Evolutionary conservation across 192 early-diverging fungal genomes (phyloP), one percentile per base, ranked within the genome.

Genomic region (Glomus cerebriforme): DNA sequence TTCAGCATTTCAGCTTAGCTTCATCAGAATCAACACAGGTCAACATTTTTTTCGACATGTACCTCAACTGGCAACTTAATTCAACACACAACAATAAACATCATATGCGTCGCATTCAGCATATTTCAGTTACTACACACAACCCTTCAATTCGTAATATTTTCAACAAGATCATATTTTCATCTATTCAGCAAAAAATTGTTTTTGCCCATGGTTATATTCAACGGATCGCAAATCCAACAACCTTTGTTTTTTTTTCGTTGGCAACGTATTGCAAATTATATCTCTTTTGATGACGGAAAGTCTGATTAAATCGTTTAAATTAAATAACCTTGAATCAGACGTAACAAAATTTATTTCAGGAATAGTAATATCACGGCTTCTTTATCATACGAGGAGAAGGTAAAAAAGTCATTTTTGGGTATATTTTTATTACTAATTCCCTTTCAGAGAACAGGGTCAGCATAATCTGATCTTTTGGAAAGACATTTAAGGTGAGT

Each of bases 51-150:
- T 66, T 77, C 75, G 75, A 64, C 63, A 32, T 77, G 75, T 77
- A 77, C 75, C 27, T 65, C 75, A 65, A 32, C 75, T 77, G 37
- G 35, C 75, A 75, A 75, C 74, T 75, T 62, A 43, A 62, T 24
- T 75, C 74, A 75, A 32, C 74, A 62, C 17, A 60, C 59, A 75
- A 75, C 59, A 75, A 75, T 73, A 73, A 73, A 73, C 74, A 62
- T 75, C 74, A 62, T 74, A 75, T 35, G 31, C 37, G 74, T 37
- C 74, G 59, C 72, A 32, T 74, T 74, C 72, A 74, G 72, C 72
- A 27, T 34, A 31, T 75, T 62, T 75, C 74, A 75, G 59, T 63
- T 62, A 34, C 74, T 62, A 15, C 71, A 47, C 43, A 72, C 59
- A 29, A 64, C 62, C 34, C 17, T 35, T 35, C 32, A 39, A 35